These are phyloP conservation scores for Kuraishia ogatae DNA, from an alignment of 805 yeast genomes.

Conservation along the genomic window DNA sequence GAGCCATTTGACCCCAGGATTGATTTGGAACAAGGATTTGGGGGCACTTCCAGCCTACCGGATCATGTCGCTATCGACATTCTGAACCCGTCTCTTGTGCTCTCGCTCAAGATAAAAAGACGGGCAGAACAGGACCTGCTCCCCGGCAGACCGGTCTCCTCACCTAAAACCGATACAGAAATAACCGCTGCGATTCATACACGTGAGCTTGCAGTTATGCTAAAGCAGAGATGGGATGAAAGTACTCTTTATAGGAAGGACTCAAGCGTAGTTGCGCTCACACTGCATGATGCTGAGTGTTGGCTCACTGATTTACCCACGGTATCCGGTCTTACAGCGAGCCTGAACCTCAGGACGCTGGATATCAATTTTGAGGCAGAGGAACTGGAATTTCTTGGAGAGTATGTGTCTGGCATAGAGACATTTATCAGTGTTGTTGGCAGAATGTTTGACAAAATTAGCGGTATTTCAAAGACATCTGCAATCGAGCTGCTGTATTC, in stretches of 20 bases:
- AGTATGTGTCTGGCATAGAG: conserved; percentile 6
- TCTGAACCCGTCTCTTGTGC: conserved; percentile 26
- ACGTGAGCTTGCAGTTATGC: conserved; percentile 2
- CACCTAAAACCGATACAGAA: conserved; percentile 6
- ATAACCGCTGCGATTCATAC: conserved; percentile 23
- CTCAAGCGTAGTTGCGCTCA: background rate
- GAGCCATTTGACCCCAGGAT: background rate
- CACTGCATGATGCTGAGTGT: conserved; percentile 21
- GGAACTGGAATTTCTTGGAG: conserved; percentile 17
- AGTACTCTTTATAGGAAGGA: background rate
- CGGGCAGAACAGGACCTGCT: background rate
- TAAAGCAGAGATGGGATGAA: background rate
- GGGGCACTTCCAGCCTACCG: conserved; percentile 6
- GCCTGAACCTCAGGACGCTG: conserved; percentile 4
- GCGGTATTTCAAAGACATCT: conserved; percentile 11
- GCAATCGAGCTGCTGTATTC: conserved; percentile 32
- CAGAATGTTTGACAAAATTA: conserved; percentile 4
- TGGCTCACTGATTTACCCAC: conserved; percentile 20
- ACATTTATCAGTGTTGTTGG: background rate
- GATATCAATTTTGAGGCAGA: conserved; percentile 6
- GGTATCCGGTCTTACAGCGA: conserved; percentile 1
- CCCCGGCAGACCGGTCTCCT: background rate
- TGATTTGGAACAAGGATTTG: conserved; percentile 9
- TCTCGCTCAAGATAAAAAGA: conserved; percentile 14
- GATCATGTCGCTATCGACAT: conserved; percentile 23